These are phyloP conservation scores for Medicago truncatula DNA, from an alignment of 306 rosid genomes.

Conservation along the genomic window MtrunA17r5.0-ANR NC_053048.1:30777001-30777500, in stretches of 20 bases:
- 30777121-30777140: neutral
- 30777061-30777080: neutral
- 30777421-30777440: too few relatives aligned
- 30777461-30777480: too few relatives aligned
- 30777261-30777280: neutral
- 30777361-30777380: neutral
- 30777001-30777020: neutral
- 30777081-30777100: neutral
- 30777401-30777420: too few relatives aligned
- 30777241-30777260: neutral
- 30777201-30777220: neutral
- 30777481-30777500: too few relatives aligned
- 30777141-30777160: neutral
- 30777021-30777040: neutral
- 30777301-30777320: neutral
- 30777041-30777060: neutral
- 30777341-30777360: neutral
- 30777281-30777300: neutral
- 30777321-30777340: neutral
- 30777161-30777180: neutral
- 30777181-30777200: neutral
- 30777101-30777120: neutral
- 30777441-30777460: too few relatives aligned
- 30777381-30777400: too few relatives aligned
- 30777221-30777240: too few relatives aligned